phyloP scores from a whole-genome alignment of 2,329 filamentous ascomycete species.

The Penicillium sp. region DNA sequence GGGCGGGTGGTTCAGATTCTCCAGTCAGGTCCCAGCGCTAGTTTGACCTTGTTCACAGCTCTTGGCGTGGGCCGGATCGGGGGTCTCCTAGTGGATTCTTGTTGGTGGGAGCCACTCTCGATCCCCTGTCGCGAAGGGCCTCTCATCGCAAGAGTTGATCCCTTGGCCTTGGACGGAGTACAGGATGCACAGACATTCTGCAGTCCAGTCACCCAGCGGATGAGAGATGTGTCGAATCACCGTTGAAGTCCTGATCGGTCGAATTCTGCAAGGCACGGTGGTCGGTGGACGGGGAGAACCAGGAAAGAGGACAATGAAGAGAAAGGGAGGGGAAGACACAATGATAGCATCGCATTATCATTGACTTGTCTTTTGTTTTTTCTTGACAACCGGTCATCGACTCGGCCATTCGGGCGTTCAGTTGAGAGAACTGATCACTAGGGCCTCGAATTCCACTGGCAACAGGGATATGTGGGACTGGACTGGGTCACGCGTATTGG shows the following conservation, averaged over 20 bases:
- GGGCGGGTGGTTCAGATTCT: slow-evolving; percentile 40
- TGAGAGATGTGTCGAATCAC: slow-evolving; percentile 20
- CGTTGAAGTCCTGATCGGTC: slow-evolving; percentile 5
- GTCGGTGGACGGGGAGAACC: background rate
- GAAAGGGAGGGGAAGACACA: background rate
- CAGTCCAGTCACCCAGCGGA: slow-evolving; percentile 22
- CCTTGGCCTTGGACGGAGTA: background rate
- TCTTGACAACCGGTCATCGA: background rate
- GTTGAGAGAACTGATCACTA: background rate
- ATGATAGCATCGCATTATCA: slow-evolving; percentile 6
- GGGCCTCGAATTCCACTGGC: background rate
- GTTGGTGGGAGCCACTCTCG: slow-evolving; percentile 5
- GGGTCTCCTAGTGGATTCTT: slow-evolving; percentile 8
- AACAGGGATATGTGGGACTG: slow-evolving; percentile 1
- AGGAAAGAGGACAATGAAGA: background rate
- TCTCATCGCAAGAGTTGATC: slow-evolving; percentile 22
- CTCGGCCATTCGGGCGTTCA: background rate
- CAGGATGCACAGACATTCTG: slow-evolving; percentile 18
- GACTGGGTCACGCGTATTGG: background rate
- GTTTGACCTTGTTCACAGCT: slow-evolving; percentile 34
- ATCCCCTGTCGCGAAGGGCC: slow-evolving; percentile 5
- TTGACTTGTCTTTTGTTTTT: background rate
- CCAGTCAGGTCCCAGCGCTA: slow-evolving; percentile 33
- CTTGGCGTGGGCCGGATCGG: slow-evolving; percentile 23
- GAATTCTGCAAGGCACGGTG: slow-evolving; percentile 7